Base-by-base conservation (phyloP, 257 asterid species). In the Solanum bukasovii region DNA sequence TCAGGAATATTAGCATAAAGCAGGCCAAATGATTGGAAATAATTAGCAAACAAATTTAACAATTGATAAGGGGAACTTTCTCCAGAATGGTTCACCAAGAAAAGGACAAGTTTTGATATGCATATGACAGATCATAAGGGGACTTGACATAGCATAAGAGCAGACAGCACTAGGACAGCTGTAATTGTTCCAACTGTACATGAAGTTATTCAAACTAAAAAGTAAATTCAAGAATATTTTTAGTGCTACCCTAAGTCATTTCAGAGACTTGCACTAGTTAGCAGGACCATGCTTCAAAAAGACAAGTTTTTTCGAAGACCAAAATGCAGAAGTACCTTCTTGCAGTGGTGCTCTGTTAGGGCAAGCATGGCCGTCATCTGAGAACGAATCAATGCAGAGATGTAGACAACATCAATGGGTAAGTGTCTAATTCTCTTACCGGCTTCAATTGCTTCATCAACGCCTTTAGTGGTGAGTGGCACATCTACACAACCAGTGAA, bases 301-400 rank as follows among this genome's bases (percentile, higher is more conserved):
- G 4, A 46, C 29, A 46, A 46, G 85, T 6, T 29, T 40, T 49
- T 82, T 18, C 6, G 1, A 81, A 16, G 81, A 79, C 29, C 21
- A 42, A 61, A 35, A 52, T 72, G 13, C 35, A 77, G 59, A 83
- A 67, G 79, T 89, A 96, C 99, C 97, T 94, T 94, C 96, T 92
- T 91, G 93, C 97, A 91, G 88, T 89, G 94, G 89, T 96, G 98
- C 79, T 96, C 93, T 33, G 98, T 96, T 37, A 96, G 95, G 86
- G 98, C 97, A 82, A 94, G 98, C 98, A 96, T 95, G 38, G 98
- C 96, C 3, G 99, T 96, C 99, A 96, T 96, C 91, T 96, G 98
- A 84, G 99, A 94, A 88, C 98, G 98, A 88, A 96, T 88, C 90
- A 96, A 90, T 9, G 98, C 97, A 5, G 99, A 96, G 21, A 93